These are phyloP conservation scores for Artemisia argyi DNA, from an alignment of 129 eudicot genomes.

Conservation along the genomic window DNA sequence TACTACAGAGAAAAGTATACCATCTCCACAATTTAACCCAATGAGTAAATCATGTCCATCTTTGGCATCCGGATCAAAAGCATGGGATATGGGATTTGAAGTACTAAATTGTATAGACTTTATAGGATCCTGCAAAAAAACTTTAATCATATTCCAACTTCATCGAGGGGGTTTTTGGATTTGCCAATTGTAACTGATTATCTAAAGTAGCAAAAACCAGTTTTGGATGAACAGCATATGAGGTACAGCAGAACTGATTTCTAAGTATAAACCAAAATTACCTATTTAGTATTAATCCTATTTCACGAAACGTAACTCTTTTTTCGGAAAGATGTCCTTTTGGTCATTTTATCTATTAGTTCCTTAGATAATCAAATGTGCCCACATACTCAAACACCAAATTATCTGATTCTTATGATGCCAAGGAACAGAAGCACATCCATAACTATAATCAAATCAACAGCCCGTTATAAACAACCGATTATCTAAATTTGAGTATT, in stretches of 20 bases:
- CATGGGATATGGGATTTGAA: slow-evolving; percentile 14
- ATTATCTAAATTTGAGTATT: neutral
- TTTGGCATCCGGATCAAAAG: slow-evolving; percentile 15
- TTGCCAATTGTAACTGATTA: neutral
- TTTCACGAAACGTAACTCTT: neutral
- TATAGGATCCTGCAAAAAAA: slow-evolving; percentile 13
- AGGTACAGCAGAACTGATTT: neutral
- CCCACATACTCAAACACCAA: neutral
- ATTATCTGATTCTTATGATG: neutral
- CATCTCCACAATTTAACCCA: slow-evolving; percentile 15
- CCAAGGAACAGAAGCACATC: neutral
- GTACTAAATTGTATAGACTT: slow-evolving; percentile 13
- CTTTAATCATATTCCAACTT: neutral
- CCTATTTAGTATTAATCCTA: neutral
- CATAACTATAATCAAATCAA: neutral
- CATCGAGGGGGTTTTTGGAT: neutral
- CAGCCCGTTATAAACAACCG: neutral
- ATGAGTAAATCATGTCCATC: slow-evolving; percentile 23
- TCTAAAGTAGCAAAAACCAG: neutral
- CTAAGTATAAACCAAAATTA: neutral
- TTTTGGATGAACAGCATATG: neutral
- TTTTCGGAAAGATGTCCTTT: neutral
- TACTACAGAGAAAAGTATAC: neutral
- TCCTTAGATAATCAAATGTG: neutral
- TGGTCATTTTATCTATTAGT: neutral